A percentile compares a stretch with the other conserved stretches of the same genome.
These are phyloP conservation scores for Ophiostoma ips DNA, from an alignment of 2,329 filamentous ascomycete genomes.

Conservation along the genomic window DNA sequence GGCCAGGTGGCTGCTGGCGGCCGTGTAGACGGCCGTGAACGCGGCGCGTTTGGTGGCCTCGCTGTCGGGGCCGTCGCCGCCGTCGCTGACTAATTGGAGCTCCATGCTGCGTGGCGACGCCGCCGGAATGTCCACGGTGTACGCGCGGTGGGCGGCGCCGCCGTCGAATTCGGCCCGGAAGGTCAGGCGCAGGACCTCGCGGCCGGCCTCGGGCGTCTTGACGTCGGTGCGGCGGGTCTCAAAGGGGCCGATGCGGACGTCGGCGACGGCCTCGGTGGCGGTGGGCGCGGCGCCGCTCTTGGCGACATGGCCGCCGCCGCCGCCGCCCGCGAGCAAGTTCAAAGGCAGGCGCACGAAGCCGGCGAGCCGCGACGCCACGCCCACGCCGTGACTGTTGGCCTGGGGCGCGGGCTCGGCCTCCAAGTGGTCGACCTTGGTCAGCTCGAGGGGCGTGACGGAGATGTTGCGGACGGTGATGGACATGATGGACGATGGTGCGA, in stretches of 20 bases:
- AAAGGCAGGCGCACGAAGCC: slow-evolving; percentile 1
- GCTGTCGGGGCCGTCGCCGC: neutral
- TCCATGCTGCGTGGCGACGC: slow-evolving; percentile 43
- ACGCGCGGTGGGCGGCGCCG: slow-evolving; percentile 26
- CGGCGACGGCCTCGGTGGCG: slow-evolving; percentile 42
- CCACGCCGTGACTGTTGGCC: slow-evolving; percentile 26
- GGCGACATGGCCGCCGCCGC: slow-evolving; percentile 10
- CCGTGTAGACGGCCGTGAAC: slow-evolving; percentile 54
- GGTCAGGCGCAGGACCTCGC: slow-evolving; percentile 59
- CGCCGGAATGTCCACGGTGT: slow-evolving; percentile 61
- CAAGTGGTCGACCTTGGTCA: slow-evolving; percentile 63
- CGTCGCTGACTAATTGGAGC: slow-evolving; percentile 40
- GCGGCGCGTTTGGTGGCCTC: slow-evolving; percentile 17
- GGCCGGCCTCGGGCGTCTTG: slow-evolving; percentile 38
- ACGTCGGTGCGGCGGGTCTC: slow-evolving; percentile 49
- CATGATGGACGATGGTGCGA: neutral
- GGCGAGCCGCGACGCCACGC: slow-evolving; percentile 30
- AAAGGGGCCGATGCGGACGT: slow-evolving; percentile 53
- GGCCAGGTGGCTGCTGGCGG: slow-evolving; percentile 37
- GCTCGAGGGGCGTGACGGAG: slow-evolving; percentile 55
- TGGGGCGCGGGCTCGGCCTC: slow-evolving; percentile 31
- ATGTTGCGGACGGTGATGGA: slow-evolving; percentile 67
- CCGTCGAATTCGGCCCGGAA: slow-evolving; percentile 40
- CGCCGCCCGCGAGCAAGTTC: slow-evolving; percentile 1
- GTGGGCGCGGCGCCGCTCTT: slow-evolving; percentile 5